Conservation (phyloP, 169 alveolate genomes). For the Plasmodium adleri region DNA sequence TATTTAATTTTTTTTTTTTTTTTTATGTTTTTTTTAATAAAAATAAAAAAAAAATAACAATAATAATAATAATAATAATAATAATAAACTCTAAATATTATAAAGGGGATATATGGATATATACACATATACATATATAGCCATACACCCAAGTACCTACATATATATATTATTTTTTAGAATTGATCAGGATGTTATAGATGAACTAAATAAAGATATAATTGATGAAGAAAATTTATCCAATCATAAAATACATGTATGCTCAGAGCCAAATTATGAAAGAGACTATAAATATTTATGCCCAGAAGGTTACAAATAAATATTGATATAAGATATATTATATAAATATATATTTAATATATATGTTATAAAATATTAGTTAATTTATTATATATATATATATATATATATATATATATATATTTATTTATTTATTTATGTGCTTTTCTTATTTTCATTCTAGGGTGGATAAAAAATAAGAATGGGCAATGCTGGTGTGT, state of each 20-base stretch:
- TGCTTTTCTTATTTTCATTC: not conserved
- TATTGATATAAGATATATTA: not conserved
- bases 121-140: not conserved
- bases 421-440: too few species aligned
- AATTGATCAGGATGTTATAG: conserved; percentile 47
- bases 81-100: too few species aligned
- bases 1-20: not conserved
- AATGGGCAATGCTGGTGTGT: conserved; percentile 44
- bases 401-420: too few species aligned
- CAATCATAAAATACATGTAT: conserved; percentile 53
- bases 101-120: not conserved
- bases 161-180: conserved; percentile 12
- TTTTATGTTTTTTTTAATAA: not conserved
- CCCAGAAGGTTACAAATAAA: conserved; percentile 39
- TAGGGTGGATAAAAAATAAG: conserved; percentile 50
- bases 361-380: too few species aligned
- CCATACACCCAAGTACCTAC: not conserved
- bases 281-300: conserved; percentile 64
- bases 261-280: conserved; percentile 44
- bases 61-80: too few species aligned
- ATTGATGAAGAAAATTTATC: conserved; percentile 47
- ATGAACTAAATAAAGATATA: conserved; percentile 43
- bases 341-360: too few species aligned
- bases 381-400: too few species aligned
- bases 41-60: too few species aligned